Conservation (phyloP, 805 yeast genomes). For the Brettanomyces naardenensis region DNA sequence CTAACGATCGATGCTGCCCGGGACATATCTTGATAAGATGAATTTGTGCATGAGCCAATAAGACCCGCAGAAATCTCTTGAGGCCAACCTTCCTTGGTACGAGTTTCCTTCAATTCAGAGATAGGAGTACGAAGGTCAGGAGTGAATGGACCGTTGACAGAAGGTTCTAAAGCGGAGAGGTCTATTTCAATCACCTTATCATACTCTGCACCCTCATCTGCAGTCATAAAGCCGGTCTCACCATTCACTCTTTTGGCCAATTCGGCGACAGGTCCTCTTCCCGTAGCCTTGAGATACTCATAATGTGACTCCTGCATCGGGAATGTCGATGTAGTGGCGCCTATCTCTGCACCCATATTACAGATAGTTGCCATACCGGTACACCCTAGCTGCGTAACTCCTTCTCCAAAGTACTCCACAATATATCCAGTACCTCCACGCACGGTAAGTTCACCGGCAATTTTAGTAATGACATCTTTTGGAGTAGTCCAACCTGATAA, state of each 20-base stretch:
- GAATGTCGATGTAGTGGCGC: constrained; percentile 97
- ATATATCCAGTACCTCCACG: constrained; percentile 98
- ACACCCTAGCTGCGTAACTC: constrained; percentile 86
- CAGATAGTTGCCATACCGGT: constrained; percentile 99
- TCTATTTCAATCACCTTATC: constrained; percentile 91
- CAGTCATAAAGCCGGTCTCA: constrained; percentile 59
- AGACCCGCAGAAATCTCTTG: constrained; percentile 86
- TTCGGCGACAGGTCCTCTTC: constrained; percentile 77
- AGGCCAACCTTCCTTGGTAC: constrained; percentile 88
- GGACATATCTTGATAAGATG: constrained; percentile 97
- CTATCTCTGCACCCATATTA: constrained; percentile 99
- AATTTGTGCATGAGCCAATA: constrained; percentile 98
- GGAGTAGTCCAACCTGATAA: constrained; percentile 96
- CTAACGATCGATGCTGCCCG: constrained; percentile 88
- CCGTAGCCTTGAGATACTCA: constrained; percentile 80
- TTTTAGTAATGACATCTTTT: constrained; percentile 86
- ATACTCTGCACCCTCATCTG: constrained; percentile 90
- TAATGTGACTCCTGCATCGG: constrained; percentile 90
- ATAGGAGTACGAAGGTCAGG: constrained; percentile 97
- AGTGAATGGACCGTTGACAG: constrained; percentile 96
- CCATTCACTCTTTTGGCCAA: constrained; percentile 62
- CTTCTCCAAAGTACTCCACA: constrained; percentile 94
- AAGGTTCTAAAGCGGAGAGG: constrained; percentile 85
- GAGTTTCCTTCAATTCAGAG: constrained; percentile 77
- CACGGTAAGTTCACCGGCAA: constrained; percentile 92